A percentile compares a stretch with the other conserved stretches of the same genome.
These are phyloP conservation scores for Epichloe coenophiala DNA, from an alignment of 2,329 filamentous ascomycete genomes.

Conservation along the genomic window DNA sequence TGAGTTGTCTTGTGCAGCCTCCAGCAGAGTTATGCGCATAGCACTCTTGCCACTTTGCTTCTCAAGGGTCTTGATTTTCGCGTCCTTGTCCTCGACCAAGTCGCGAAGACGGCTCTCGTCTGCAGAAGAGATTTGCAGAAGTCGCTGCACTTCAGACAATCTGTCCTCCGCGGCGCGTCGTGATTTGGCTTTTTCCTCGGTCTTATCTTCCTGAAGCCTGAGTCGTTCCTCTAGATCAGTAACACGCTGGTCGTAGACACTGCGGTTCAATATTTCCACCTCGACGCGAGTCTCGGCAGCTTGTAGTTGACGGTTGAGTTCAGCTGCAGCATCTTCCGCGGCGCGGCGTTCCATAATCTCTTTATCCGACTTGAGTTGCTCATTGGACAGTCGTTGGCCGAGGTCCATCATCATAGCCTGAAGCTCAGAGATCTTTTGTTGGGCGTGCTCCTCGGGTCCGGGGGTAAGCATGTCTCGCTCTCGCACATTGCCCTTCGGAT, in stretches of 20 bases:
- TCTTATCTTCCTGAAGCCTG: constrained; percentile 46
- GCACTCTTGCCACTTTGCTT: constrained; percentile 38
- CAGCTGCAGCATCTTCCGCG: constrained; percentile 39
- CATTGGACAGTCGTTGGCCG: constrained; percentile 39
- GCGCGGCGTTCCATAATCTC: constrained; percentile 34
- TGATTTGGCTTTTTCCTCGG: constrained; percentile 48
- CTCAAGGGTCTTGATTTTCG: constrained; percentile 48
- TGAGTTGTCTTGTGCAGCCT: constrained; percentile 48
- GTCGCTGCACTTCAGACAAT: constrained; percentile 56
- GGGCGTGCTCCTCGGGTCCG: constrained; percentile 36
- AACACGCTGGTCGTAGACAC: constrained; percentile 45
- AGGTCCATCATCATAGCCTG: constrained; percentile 46
- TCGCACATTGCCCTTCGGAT: constrained; percentile 36
- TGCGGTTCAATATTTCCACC: constrained; percentile 47
- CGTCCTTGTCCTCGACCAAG: constrained; percentile 55
- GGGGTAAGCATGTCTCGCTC: constrained; percentile 37
- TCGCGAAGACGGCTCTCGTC: constrained; percentile 57
- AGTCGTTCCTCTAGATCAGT: constrained; percentile 58
- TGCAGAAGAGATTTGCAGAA: constrained; percentile 56
- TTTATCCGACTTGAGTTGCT: constrained; percentile 34
- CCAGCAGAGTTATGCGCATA: constrained; percentile 53
- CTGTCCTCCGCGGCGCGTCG: constrained; percentile 60
- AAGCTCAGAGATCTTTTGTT: constrained; percentile 42
- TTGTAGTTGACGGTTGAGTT: constrained; percentile 41
- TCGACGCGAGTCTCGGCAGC: constrained; percentile 45